Evolutionary conservation across 768 basidiomycete species (phyloP).

Genomic region (Mycena crocata): DNA sequence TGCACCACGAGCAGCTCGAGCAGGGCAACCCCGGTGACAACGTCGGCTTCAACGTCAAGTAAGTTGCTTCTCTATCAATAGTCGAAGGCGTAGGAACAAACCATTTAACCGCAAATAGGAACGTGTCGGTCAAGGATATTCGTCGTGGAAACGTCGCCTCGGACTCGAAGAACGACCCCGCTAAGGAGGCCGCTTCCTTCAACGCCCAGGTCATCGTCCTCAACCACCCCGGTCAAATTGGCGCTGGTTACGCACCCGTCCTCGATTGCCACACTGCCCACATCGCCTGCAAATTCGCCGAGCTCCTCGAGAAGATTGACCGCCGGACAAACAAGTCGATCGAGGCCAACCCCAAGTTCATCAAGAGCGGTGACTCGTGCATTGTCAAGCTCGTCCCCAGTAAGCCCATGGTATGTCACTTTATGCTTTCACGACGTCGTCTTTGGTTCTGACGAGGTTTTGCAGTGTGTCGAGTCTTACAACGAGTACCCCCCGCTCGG

Average conservation of each 20-base stretch:
- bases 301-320: slow-evolving; percentile 99
- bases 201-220: slow-evolving; percentile 99
- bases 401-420: slow-evolving; percentile 89
- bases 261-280: slow-evolving; percentile 99
- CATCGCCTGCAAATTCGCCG: slow-evolving; percentile 99
- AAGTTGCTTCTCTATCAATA: slow-evolving; percentile 40
- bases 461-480: slow-evolving; percentile 86
- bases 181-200: slow-evolving; percentile 99
- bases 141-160: slow-evolving; percentile 99
- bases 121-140: slow-evolving; percentile 99
- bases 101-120: slow-evolving; percentile 59
- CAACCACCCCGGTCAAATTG: slow-evolving; percentile 99
- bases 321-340: slow-evolving; percentile 96
- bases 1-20: slow-evolving; percentile 98
- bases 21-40: slow-evolving; percentile 98
- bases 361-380: slow-evolving; percentile 99
- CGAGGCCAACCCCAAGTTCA: slow-evolving; percentile 91
- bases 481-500: slow-evolving; percentile 99
- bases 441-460: slow-evolving; percentile 35
- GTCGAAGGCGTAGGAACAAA: slow-evolving; percentile 11
- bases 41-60: slow-evolving; percentile 99
- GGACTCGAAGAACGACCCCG: slow-evolving; percentile 99
- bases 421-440: not conserved
- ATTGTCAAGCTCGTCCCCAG: slow-evolving; percentile 97
- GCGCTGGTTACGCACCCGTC: slow-evolving; percentile 98